Evolutionary conservation across 768 basidiomycete genomes (phyloP).

Genomic region (Exsudoporus frostii): DNA sequence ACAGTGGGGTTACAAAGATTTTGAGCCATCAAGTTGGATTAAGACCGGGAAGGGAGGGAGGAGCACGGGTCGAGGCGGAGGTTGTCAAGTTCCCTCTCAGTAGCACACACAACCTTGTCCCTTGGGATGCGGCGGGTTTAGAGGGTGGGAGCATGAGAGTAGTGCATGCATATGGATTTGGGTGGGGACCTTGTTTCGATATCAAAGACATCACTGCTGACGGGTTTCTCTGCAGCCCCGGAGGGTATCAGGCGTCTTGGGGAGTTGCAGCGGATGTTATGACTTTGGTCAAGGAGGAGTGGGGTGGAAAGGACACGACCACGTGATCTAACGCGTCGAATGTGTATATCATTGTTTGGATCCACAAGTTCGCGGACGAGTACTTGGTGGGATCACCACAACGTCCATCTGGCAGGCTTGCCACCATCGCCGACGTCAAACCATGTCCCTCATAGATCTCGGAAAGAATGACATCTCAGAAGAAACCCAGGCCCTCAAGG

Average conservation of each 20-base stretch:
- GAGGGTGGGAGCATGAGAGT: slow-evolving; percentile 31
- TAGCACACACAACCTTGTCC: slow-evolving; percentile 15
- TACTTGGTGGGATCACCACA: slow-evolving; percentile 1
- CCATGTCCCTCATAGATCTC: slow-evolving; percentile 39
- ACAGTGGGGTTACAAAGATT: slow-evolving; percentile 38
- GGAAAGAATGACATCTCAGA: slow-evolving; percentile 40
- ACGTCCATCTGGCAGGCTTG: slow-evolving; percentile 14
- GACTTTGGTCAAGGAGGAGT: slow-evolving; percentile 18
- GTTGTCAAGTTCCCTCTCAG: slow-evolving; percentile 34
- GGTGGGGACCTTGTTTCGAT: slow-evolving; percentile 33
- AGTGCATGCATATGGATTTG: slow-evolving; percentile 62
- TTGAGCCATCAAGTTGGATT: slow-evolving; percentile 56
- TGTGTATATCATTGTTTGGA: slow-evolving; percentile 28
- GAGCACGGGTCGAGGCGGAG: slow-evolving; percentile 54
- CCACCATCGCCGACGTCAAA: slow-evolving; percentile 12
- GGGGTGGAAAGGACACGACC: slow-evolving; percentile 21
- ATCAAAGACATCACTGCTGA: slow-evolving; percentile 1
- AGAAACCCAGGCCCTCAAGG: slow-evolving; percentile 36
- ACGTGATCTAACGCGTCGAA: slow-evolving; percentile 32
- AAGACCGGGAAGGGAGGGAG: slow-evolving; percentile 53
- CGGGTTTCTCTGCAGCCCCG: slow-evolving; percentile 22
- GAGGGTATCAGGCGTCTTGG: slow-evolving; percentile 43
- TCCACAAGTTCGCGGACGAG: slow-evolving; percentile 5
- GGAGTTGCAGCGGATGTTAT: slow-evolving; percentile 42
- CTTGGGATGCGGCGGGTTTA: slow-evolving; percentile 19